Evolutionary conservation across 1,284 basidiomycete genomes (phyloP), one percentile per base, ranked within the genome.

Genomic region (Ustilago curta): DNA sequence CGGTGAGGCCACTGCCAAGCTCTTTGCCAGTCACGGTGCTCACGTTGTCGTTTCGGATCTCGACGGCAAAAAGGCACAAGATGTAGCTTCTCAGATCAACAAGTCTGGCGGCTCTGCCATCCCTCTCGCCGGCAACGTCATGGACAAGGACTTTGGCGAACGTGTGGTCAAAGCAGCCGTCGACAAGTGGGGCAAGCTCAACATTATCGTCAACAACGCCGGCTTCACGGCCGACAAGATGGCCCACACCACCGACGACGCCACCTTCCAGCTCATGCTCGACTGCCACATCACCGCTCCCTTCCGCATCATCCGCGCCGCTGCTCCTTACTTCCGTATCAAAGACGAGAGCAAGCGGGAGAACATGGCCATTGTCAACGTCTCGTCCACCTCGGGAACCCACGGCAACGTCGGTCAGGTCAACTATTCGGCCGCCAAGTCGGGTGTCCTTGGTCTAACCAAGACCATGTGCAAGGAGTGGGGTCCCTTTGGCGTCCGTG

Each of bases 391-490:
- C 39, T 75, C 72, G 25, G 76, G 80, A 37, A 71, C 69, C 9
- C 79, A 82, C 66, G 80, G 80, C 50, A 82, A 82, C 62, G 90
- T 93, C 56, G 93, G 93, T 3, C 93, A 94, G 85, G 90, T 88
- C 39, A 94, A 94, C 87, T 94, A 94, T 80, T 70, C 78, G 27
- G 77, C 72, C 31, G 79, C 77, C 49, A 82, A 82, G 59, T 52
- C 79, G 2, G 78, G 62, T 43, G 77, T 80, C 4, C 27, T 67
- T 3, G 93, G 93, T 32, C 86, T 94, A 59, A 92, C 92, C 42
- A 93, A 93, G 87, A 94, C 92, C 16, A 90, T 92, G 75, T 90
- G 91, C 62, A 94, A 94, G 85, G 93, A 94, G 84, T 94, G 92
- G 93, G 93, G 93, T 60, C 85, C 87, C 7, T 94, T 91, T 83